Evolutionary conservation across 1,284 basidiomycete genomes (phyloP), one percentile per base, ranked within the genome.

Genomic region (Boletus sp.): DNA sequence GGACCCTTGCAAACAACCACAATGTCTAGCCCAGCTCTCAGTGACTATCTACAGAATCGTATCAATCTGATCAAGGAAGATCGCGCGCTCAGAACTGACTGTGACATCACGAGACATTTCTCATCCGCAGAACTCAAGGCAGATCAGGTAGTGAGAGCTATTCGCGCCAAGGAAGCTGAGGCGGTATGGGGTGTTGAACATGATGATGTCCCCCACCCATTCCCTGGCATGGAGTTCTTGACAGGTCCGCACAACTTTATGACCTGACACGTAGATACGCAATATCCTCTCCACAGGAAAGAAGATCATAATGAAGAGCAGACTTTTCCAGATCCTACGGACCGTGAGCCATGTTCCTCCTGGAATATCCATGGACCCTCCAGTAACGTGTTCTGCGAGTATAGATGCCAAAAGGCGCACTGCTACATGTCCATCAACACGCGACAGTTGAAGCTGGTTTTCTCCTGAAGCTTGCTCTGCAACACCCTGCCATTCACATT

Each of bases 161-260:
- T 89, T 54, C 81, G 84, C 48, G 67, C 73, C 0, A 62, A 63
- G 29, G 87, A 89, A 65, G 82, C 80, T 0, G 65, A 70, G 22
- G 75, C 78, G 3, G 72, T 89, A 37, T 89, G 86, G 87, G 76
- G 68, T 41, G 70, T 73, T 48, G 78, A 83, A 11, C 74, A 82
- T 63, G 74, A 78, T n/a, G 74, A 74, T 27, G 71, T 84, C 31
- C 79, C 78, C 9, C 81, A 87, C 65, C 77, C 82, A 2, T 88
- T 87, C 63, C 86, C 87, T 50, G 88, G 88, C 22, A 89, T 88
- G 87, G 86, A 83, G 61, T 90, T 89, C 63, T 70, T 89, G 61
- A 88, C 84, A 57, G 85, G 86, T 79, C 65, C 27, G 45, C 18
- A 29, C 22, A 27, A 24, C 13, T 20, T n/a, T 13, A 45, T 31